Percentiles rank a stretch among this genome's conserved stretches.
These are phyloP conservation scores for Vitrella brassicaformis DNA, from an alignment of 73 alveolate genomes.

Conservation along the genomic window DNA sequence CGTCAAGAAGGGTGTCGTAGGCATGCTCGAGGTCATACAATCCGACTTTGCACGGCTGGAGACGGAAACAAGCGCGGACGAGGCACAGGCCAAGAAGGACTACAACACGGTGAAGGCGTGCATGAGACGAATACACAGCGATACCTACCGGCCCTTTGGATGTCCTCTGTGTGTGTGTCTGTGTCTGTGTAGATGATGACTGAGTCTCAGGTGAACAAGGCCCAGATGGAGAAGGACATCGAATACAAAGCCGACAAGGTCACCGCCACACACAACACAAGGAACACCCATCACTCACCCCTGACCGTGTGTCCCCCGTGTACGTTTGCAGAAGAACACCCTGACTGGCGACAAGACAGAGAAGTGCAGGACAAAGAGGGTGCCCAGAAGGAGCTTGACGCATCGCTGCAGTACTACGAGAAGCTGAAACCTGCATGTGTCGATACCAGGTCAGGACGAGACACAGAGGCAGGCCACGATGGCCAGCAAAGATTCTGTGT, in stretches of 20 bases:
- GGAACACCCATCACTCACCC: background rate
- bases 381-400: conserved; percentile 23
- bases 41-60: conserved; percentile 28
- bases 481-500: too few relatives aligned
- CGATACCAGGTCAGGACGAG: conserved; percentile 7
- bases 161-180: too few relatives aligned
- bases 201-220: conserved; percentile 18
- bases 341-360: background rate
- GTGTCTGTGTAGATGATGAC: conserved; percentile 15
- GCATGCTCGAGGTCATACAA: conserved; percentile 17
- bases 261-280: too few relatives aligned
- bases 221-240: conserved; percentile 9
- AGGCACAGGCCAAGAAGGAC: conserved; percentile 11
- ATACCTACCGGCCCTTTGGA: too few relatives aligned
- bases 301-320: background rate
- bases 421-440: conserved; percentile 10
- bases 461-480: too few relatives aligned
- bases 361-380: conserved; percentile 8
- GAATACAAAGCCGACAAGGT: conserved; percentile 16
- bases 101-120: background rate
- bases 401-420: conserved; percentile 13
- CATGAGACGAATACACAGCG: background rate
- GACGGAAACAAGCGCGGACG: conserved; percentile 22
- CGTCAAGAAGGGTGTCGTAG: conserved; percentile 1
- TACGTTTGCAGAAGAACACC: background rate